Evolutionary conservation across 2,329 filamentous ascomycete genomes (phyloP).

Genomic region (Xylaria arbuscula): DNA sequence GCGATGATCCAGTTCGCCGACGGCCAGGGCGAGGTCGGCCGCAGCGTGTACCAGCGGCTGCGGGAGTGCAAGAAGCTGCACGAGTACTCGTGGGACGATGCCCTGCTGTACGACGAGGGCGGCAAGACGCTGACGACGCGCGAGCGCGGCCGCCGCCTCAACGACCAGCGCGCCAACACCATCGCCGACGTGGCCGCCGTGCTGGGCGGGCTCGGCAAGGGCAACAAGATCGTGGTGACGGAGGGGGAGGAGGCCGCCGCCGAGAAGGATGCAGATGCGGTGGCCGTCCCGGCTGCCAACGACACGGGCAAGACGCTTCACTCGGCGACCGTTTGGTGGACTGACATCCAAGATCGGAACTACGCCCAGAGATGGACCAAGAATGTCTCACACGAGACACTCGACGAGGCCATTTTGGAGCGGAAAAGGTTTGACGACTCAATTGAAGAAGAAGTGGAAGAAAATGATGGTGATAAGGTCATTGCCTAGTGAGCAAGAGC

Average conservation of each 20-base stretch:
- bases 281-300: slow-evolving; percentile 2
- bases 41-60: slow-evolving; percentile 70
- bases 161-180: slow-evolving; percentile 70
- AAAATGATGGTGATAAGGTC: slow-evolving; percentile 3
- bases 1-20: slow-evolving; percentile 68
- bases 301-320: slow-evolving; percentile 46
- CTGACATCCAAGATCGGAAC: slow-evolving; percentile 59
- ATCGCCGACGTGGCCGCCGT: slow-evolving; percentile 73
- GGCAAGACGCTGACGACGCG: slow-evolving; percentile 50
- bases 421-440: slow-evolving; percentile 12
- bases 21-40: slow-evolving; percentile 65
- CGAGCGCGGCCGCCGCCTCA: slow-evolving; percentile 64
- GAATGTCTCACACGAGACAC: slow-evolving; percentile 64
- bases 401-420: slow-evolving; percentile 48
- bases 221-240: slow-evolving; percentile 59
- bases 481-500: slow-evolving; percentile 31
- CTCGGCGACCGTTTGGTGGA: slow-evolving; percentile 63
- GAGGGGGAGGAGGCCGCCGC: neutral
- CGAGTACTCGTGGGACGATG: slow-evolving; percentile 69
- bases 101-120: slow-evolving; percentile 55
- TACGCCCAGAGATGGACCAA: slow-evolving; percentile 62
- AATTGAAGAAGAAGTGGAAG: slow-evolving; percentile 7
- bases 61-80: slow-evolving; percentile 73
- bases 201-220: slow-evolving; percentile 62
- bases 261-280: slow-evolving; percentile 28